Conservation (phyloP, 163 green algal species). For the Scenedesmus sp. region DNA sequence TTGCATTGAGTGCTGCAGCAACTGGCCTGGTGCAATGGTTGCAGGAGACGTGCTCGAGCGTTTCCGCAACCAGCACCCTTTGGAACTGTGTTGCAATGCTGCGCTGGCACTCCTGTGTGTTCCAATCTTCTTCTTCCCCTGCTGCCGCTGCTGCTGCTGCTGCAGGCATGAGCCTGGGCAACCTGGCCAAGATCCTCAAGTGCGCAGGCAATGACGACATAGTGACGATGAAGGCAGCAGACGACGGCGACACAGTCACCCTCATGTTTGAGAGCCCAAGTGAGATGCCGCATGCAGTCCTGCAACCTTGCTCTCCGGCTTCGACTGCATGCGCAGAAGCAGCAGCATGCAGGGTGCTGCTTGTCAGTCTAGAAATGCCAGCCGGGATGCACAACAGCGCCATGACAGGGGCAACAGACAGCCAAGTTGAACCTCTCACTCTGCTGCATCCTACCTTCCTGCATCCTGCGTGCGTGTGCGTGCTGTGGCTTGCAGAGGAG, state of each 20-base stretch:
- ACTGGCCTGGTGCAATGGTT: too few relatives aligned
- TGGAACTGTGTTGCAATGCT: too few relatives aligned
- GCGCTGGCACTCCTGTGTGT: neutral
- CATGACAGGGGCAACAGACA: too few relatives aligned
- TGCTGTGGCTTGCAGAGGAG: constrained; percentile 54
- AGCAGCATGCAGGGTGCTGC: neutral
- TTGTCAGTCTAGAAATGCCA: too few relatives aligned
- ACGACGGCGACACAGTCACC: constrained; percentile 93
- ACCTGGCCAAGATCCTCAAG: constrained; percentile 99
- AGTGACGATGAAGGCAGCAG: constrained; percentile 98
- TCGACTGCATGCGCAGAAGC: neutral
- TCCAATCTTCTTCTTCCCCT: neutral
- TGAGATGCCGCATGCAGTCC: neutral
- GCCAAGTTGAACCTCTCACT: too few relatives aligned
- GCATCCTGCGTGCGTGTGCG: too few relatives aligned
- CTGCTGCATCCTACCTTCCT: too few relatives aligned
- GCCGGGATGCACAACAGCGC: too few relatives aligned
- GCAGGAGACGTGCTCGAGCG: too few relatives aligned
- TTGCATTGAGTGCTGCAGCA: too few relatives aligned
- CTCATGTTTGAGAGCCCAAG: constrained; percentile 96
- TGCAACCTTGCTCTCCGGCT: too few relatives aligned
- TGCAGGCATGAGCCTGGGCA: constrained; percentile 75
- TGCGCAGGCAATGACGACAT: constrained; percentile 95
- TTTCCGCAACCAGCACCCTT: too few relatives aligned
- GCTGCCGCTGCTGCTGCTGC: neutral